Base-by-base conservation (phyloP, 2,329 filamentous ascomycete genomes). In the Clarireedia hainanense region DNA sequence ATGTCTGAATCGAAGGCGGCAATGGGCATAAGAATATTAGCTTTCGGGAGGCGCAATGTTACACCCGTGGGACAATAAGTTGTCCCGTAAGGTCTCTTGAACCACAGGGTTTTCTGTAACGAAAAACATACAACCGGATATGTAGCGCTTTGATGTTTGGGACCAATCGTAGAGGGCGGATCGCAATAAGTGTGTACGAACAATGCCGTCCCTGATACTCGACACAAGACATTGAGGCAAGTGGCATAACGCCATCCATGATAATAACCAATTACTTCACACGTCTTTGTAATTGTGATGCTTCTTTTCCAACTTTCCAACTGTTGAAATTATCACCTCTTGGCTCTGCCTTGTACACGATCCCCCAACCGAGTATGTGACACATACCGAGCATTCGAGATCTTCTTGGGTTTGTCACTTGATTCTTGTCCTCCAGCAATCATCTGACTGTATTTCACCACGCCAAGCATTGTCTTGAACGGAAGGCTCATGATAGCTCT, bases 401-500 rank as follows among this genome's bases (percentile, higher is more conserved):
- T 17, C 14, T 59, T 61, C 24, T 56, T 24, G 6, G 56, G 37
- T 52, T 57, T 62, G 14, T 60, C 60, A 36, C 45, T 15, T 20
- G 55, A 27, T 50, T 49, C 50, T 24, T 50, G 47, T 0, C 63
- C 59, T 7, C 58, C 14, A 9, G 63, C 47, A 50, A 59, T 62
- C 4, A 40, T 39, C 36, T 60, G 63, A 12, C 50, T 58, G 55
- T 60, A 65, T 24, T 57, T 60, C 27, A 68, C 53, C 10, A 64
- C 6, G 1, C 56, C 50, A 20, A 43, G 50, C 7, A 58, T 27
- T 7, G 59, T 61, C 47, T 63, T 68, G 47, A 68, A 63, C 2
- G 67, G 66, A 20, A 68, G 52, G 23, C 57, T 56, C 15, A 57
- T 59, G 17, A 69, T 45, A 15, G 58, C 43, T 24, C 57, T 54